Percentiles rank a stretch among this genome's conserved stretches.
Conservation (phyloP, 768 basidiomycete species). For the Rhizopogon sp. region DNA sequence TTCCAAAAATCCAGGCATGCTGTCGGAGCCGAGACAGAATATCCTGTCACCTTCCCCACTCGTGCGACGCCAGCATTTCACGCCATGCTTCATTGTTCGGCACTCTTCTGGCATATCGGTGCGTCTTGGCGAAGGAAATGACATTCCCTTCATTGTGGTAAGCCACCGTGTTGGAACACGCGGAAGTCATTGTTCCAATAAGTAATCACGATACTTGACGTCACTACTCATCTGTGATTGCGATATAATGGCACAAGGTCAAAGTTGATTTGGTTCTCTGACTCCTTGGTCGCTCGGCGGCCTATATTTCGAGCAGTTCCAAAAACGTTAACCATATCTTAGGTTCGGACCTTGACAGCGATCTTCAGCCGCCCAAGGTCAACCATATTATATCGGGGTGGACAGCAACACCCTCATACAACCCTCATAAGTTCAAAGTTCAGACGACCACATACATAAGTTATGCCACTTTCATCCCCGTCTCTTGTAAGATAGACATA, state of each 20-base stretch:
- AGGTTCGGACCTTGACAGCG: background rate
- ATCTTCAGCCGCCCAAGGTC: background rate
- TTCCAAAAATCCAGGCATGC: background rate
- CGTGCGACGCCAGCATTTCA: background rate
- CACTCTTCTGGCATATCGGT: background rate
- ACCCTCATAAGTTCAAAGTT: constrained; percentile 1
- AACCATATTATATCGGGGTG: background rate
- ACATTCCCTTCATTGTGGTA: no score
- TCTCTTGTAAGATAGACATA: constrained; percentile 3
- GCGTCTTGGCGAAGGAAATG: background rate
- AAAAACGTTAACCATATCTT: background rate
- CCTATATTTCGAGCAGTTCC: background rate
- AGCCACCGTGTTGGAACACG: background rate
- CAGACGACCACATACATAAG: background rate
- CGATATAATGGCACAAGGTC: background rate
- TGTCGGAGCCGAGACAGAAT: constrained; percentile 8
- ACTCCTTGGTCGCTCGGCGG: background rate
- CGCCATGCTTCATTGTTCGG: background rate
- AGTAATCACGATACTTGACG: background rate
- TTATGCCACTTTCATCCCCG: constrained; percentile 6
- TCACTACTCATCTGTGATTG: background rate
- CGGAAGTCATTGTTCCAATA: background rate
- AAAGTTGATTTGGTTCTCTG: background rate
- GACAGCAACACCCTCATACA: background rate
- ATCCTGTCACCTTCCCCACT: background rate